Base-by-base conservation (phyloP, 306 rosid species). In the Quercus ilex region DNA sequence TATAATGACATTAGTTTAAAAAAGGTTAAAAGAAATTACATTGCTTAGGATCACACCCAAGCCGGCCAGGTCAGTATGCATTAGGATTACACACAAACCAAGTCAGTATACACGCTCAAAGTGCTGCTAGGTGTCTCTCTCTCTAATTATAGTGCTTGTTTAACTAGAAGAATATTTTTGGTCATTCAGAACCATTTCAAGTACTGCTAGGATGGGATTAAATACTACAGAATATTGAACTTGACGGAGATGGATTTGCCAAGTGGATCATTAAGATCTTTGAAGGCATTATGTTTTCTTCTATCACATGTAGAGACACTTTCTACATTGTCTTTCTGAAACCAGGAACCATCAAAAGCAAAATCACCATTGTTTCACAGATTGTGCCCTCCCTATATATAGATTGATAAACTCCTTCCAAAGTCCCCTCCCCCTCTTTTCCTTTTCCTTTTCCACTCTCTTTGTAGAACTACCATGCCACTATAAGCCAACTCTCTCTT, bases 221-320 rank as follows among this genome's bases (percentile, higher is more conserved):
- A 15, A 17, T 65, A 41, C 71, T 8, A 26, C 51, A 17, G 15
- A 31, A 26, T 3, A 67, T 67, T 33, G 4, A 64, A 67, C 26
- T 67, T 17, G 19, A 33, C 35, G 78, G 56, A 0, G 25, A 15
- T 43, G 46, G 79, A 77, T 73, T 46, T 38, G 78, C 71, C 85
- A 69, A 69, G 82, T 83, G 80, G 77, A 83, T 46, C 73, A 49
- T 18, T 55, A 78, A 62, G 78, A 62, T 70, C 70, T 56, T 63
- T 3, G 14, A 26, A 28, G 20, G 30, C 2, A 0, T 21, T 46
- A 4, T 15, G 53, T 23, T 53, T 46, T 25, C 6, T 26, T 17
- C 21, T 19, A 3, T 31, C 17, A 69, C 4, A 18, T 43, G 12
- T 23, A 35, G 55, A 21, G 58, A 28, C 31, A 14, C 69, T 28